Conservation (phyloP, 2,329 filamentous ascomycete genomes). For the Amauroascus verrucosus region DNA sequence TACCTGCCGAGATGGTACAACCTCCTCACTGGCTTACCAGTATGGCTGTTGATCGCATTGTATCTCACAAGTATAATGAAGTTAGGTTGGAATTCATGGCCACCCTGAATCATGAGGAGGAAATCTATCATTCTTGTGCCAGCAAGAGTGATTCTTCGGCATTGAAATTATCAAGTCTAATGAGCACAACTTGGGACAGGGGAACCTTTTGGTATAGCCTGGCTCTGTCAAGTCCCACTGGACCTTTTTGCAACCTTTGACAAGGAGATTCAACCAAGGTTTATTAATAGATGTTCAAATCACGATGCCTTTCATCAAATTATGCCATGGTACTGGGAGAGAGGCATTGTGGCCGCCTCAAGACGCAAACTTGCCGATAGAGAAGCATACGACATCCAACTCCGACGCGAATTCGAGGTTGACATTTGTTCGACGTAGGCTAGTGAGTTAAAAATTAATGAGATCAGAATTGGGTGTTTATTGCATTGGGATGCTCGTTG, state of each 20-base stretch:
- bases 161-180: slow-evolving; percentile 5
- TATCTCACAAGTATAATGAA: slow-evolving; percentile 15
- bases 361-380: no score
- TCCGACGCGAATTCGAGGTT: no score
- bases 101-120: slow-evolving; percentile 18
- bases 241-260: slow-evolving; percentile 18
- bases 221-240: slow-evolving; percentile 18
- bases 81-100: slow-evolving; percentile 18
- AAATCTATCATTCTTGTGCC: background rate
- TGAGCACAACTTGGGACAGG: slow-evolving; percentile 15
- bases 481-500: no score
- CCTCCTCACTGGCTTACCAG: slow-evolving; percentile 27
- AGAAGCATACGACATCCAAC: no score
- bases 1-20: slow-evolving; percentile 22
- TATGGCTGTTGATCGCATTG: slow-evolving; percentile 13
- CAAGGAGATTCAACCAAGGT: background rate
- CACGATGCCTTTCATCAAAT: background rate
- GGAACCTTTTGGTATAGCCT: slow-evolving; percentile 19
- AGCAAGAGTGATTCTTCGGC: background rate
- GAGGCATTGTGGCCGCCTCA: background rate
- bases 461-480: no score
- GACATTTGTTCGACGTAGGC: no score
- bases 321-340: slow-evolving; percentile 4
- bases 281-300: background rate
- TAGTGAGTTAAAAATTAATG: no score